phyloP scores from a whole-genome alignment of 2,329 filamentous ascomycete genomes.

The Xylaria polymorpha region DNA sequence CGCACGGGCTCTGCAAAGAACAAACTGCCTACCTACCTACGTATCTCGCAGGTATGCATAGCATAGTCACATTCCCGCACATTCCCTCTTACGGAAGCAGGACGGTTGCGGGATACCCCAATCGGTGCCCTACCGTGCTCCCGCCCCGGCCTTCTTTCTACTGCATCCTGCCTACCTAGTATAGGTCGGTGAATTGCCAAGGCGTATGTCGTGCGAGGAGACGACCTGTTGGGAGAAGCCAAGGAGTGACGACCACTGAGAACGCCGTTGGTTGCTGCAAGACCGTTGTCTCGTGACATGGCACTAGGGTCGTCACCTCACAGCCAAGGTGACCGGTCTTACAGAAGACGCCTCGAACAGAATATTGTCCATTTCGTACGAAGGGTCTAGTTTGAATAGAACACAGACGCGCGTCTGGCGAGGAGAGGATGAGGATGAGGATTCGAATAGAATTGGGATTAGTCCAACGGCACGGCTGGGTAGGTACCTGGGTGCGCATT shows the following conservation, averaged over 20 bases:
- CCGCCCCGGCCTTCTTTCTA: conserved; percentile 1
- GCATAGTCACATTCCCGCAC: conserved; percentile 33
- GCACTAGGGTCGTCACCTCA: conserved; percentile 11
- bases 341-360: neutral
- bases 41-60: conserved; percentile 36
- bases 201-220: neutral
- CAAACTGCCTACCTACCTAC: conserved; percentile 22
- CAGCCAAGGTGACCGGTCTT: conserved; percentile 8
- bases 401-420: conserved; percentile 9
- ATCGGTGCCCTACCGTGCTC: conserved; percentile 29
- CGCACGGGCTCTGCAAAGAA: conserved; percentile 36
- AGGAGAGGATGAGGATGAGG: conserved; percentile 2
- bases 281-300: conserved; percentile 33
- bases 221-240: conserved; percentile 15
- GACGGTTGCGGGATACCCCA: conserved; percentile 31
- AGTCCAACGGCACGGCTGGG: conserved; percentile 25
- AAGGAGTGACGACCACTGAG: conserved; percentile 9
- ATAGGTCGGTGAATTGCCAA: conserved; percentile 23
- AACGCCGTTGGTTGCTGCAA: neutral
- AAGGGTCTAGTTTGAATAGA: conserved; percentile 20
- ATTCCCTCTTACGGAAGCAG: conserved; percentile 23
- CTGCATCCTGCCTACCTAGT: conserved; percentile 5
- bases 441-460: conserved; percentile 19
- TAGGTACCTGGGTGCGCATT: conserved; percentile 25
- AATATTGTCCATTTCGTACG: conserved; percentile 6